Percentiles rank a stretch among this genome's conserved stretches.
These are phyloP conservation scores for Clitocybe nebularis DNA, from an alignment of 1,284 basidiomycete genomes.

Conservation along the genomic window DNA sequence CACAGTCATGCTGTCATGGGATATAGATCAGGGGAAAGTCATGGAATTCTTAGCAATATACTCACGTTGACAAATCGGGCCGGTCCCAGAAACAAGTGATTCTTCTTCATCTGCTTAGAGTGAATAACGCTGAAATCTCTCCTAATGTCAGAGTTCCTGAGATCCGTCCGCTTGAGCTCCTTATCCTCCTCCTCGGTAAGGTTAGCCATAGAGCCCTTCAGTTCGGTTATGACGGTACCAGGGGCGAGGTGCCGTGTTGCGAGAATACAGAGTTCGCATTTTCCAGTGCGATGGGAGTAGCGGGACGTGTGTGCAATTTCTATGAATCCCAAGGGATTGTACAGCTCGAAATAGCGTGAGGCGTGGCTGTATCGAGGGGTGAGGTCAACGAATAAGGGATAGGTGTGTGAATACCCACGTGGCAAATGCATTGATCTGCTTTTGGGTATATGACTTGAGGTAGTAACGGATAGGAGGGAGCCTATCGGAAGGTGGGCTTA, in stretches of 20 bases:
- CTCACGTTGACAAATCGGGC: conserved; percentile 93
- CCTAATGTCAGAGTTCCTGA: conserved; percentile 67
- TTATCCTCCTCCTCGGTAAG: conserved; percentile 78
- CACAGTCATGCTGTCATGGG: conserved; percentile 76
- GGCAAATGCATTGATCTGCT: conserved; percentile 83
- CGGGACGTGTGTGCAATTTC: conserved; percentile 85
- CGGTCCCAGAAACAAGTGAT: conserved; percentile 88
- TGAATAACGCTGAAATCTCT: conserved; percentile 91
- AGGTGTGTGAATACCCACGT: conserved; percentile 51
- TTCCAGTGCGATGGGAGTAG: conserved; percentile 81
- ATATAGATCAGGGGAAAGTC: conserved; percentile 20
- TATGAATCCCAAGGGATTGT: conserved; percentile 75
- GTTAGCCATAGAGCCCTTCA: conserved; percentile 87
- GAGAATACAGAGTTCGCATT: conserved; percentile 86
- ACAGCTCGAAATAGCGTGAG: conserved; percentile 82
- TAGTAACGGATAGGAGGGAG: conserved; percentile 71
- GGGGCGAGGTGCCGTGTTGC: conserved; percentile 72
- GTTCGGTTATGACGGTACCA: conserved; percentile 72
- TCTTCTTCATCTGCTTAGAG: conserved; percentile 86
- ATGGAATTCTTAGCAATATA: conserved; percentile 21
- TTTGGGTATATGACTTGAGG: conserved; percentile 65
- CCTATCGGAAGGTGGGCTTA: conserved; percentile 32
- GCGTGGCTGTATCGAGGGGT: conserved; percentile 58
- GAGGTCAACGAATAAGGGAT: conserved; percentile 20
- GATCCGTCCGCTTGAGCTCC: conserved; percentile 73